Evolutionary conservation across 2,329 filamentous ascomycete genomes (phyloP).

Genomic region (Aspergillus carbonarius): DNA sequence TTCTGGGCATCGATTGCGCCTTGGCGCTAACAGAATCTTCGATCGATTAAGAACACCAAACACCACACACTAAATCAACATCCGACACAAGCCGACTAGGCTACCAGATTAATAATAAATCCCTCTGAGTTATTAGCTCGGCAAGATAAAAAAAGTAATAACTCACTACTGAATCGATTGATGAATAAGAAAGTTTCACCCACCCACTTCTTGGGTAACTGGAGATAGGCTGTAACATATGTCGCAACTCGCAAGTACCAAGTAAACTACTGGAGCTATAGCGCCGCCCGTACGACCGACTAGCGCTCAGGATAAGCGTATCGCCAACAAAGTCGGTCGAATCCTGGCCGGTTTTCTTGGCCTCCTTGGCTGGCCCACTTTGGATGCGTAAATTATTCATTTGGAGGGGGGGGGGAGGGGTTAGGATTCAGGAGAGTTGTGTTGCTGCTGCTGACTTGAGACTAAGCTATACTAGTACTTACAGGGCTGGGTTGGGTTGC

Average conservation of each 20-base stretch:
- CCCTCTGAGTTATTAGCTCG: no score
- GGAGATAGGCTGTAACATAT: no score
- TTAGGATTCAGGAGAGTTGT: slow-evolving; percentile 6
- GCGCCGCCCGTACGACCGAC: slow-evolving; percentile 13
- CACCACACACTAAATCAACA: not conserved
- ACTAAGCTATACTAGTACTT: slow-evolving; percentile 2
- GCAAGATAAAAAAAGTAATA: not conserved
- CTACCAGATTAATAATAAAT: not conserved
- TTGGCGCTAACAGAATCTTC: not conserved
- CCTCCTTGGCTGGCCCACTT: slow-evolving; percentile 20
- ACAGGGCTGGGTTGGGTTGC: slow-evolving; percentile 16
- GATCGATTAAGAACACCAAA: not conserved
- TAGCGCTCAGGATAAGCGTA: slow-evolving; percentile 30
- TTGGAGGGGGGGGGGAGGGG: not conserved
- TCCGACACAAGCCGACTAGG: not conserved
- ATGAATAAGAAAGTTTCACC: not conserved
- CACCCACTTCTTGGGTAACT: no score
- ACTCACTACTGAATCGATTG: not conserved
- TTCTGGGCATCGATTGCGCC: not conserved
- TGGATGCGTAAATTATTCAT: slow-evolving; percentile 13
- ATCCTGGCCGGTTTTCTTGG: slow-evolving; percentile 27
- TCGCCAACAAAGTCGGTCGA: slow-evolving; percentile 33
- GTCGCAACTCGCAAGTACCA: not conserved
- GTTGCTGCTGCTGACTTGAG: slow-evolving; percentile 1
- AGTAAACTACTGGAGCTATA: slow-evolving; percentile 8